Percentiles rank a stretch among this genome's conserved stretches.
Conservation (phyloP, 75 land plant species). For the Ceratopteris richardii region DNA sequence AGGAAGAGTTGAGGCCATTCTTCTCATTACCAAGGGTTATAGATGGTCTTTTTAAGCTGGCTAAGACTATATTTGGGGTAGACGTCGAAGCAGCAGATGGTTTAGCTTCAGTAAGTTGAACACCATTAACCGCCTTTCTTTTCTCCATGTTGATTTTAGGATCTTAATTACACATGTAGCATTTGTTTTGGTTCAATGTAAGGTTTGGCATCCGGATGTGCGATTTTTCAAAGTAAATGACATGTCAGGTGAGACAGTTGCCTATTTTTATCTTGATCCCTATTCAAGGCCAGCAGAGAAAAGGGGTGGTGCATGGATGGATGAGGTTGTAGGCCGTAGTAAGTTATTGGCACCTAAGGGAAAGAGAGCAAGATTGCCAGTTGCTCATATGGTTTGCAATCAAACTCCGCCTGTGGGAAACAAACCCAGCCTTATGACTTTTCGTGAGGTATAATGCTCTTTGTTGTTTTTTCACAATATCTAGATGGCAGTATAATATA, state of each 20-base stretch:
- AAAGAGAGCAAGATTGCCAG: conserved; percentile 47
- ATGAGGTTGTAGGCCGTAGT: conserved; percentile 77
- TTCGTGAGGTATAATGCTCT: conserved; percentile 55
- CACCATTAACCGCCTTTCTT: not conserved
- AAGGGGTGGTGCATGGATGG: conserved; percentile 95
- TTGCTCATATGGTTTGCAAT: conserved; percentile 92
- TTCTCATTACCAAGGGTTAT: conserved; percentile 83
- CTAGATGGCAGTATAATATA: not conserved
- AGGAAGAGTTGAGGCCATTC: conserved; percentile 86
- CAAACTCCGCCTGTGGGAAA: conserved; percentile 81
- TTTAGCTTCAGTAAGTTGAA: conserved; percentile 55
- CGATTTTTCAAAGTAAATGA: conserved; percentile 69
- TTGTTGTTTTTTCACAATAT: not conserved
- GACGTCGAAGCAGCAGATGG: conserved; percentile 77
- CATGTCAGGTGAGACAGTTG: conserved; percentile 44
- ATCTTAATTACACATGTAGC: too few relatives aligned
- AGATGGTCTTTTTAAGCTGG: conserved; percentile 68
- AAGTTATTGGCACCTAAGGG: conserved; percentile 55
- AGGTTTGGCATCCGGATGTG: conserved; percentile 86
- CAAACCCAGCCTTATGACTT: conserved; percentile 87
- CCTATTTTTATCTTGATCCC: conserved; percentile 89
- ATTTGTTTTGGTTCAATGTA: too few relatives aligned
- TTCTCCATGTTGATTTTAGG: too few relatives aligned
- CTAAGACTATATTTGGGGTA: conserved; percentile 59
- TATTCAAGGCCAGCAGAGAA: conserved; percentile 89